Evolutionary conservation across 495 filamentous ascomycete species (phyloP).

Genomic region (Trichocladium uniseriatum): DNA sequence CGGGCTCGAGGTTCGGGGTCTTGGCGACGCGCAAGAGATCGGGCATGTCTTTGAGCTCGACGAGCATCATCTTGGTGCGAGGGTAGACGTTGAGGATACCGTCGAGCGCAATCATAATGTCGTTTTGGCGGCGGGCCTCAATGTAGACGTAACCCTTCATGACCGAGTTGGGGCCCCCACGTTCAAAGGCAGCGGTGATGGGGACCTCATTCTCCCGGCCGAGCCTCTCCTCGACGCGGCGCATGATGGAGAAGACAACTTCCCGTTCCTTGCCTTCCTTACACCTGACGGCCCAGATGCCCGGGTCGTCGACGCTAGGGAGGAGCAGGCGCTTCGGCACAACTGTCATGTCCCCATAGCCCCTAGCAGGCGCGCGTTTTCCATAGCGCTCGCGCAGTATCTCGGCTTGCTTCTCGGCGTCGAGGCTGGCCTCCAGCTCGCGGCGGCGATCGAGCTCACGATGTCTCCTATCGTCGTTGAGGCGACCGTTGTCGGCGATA

Average conservation of each 20-base stretch:
- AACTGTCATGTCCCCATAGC: constrained; percentile 51
- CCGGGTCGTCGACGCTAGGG: constrained; percentile 88
- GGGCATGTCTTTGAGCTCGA: constrained; percentile 96
- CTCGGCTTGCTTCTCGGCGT: constrained; percentile 88
- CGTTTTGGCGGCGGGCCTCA: constrained; percentile 76
- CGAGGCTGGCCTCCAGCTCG: constrained; percentile 72
- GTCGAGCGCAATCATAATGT: constrained; percentile 72
- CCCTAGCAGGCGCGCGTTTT: constrained; percentile 38
- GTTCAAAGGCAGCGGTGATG: constrained; percentile 84
- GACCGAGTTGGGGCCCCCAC: constrained; percentile 54
- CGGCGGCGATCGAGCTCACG: constrained; percentile 88
- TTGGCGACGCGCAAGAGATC: constrained; percentile 86
- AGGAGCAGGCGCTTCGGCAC: constrained; percentile 83
- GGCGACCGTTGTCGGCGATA: constrained; percentile 67
- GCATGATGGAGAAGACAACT: constrained; percentile 74
- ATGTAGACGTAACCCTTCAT: constrained; percentile 96
- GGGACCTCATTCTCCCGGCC: constrained; percentile 65
- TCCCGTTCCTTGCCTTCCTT: constrained; percentile 93
- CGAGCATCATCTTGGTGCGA: constrained; percentile 67
- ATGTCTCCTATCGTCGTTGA: constrained; percentile 84
- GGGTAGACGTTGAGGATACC: constrained; percentile 76
- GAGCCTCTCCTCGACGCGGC: constrained; percentile 69
- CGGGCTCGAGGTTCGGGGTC: constrained; percentile 73
- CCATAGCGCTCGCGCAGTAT: constrained; percentile 75
- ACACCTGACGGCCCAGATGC: constrained; percentile 89